Evolutionary conservation across 2,329 filamentous ascomycete genomes (phyloP).

Genomic region (Coleophoma cylindrospora): DNA sequence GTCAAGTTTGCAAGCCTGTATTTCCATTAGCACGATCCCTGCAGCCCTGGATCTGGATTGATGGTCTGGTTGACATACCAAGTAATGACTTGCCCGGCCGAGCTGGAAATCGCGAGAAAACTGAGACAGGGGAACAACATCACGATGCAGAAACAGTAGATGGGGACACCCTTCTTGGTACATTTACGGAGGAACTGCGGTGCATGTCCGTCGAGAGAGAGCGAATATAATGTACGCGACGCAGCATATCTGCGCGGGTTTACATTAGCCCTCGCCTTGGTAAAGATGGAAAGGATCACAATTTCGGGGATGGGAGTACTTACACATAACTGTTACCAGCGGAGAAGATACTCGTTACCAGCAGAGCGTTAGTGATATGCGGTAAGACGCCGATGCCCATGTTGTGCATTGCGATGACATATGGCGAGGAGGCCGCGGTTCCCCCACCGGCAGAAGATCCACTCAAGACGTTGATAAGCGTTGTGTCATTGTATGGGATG

Average conservation of each 20-base stretch:
- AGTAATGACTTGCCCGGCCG: not conserved
- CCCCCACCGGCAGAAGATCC: conserved; percentile 40
- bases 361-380: conserved; percentile 63
- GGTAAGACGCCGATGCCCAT: conserved; percentile 58
- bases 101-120: conserved; percentile 39
- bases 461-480: conserved; percentile 43
- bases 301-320: not conserved
- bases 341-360: conserved; percentile 60
- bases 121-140: conserved; percentile 49
- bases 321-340: conserved; percentile 56
- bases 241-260: not conserved
- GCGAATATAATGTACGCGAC: not conserved
- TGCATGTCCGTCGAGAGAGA: conserved; percentile 2
- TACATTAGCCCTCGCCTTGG: too few species aligned
- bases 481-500: conserved; percentile 48
- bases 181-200: conserved; percentile 47
- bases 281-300: too few species aligned
- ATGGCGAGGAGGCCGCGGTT: conserved; percentile 54
- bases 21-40: conserved; percentile 14
- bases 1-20: conserved; percentile 31
- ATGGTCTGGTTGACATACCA: not conserved
- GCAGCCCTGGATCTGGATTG: not conserved
- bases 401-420: conserved; percentile 59
- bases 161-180: conserved; percentile 55
- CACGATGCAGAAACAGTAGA: conserved; percentile 50